These are phyloP conservation scores for Herpetospermum pedunculosum DNA, from an alignment of 306 rosid species.

Conservation along the genomic window DNA sequence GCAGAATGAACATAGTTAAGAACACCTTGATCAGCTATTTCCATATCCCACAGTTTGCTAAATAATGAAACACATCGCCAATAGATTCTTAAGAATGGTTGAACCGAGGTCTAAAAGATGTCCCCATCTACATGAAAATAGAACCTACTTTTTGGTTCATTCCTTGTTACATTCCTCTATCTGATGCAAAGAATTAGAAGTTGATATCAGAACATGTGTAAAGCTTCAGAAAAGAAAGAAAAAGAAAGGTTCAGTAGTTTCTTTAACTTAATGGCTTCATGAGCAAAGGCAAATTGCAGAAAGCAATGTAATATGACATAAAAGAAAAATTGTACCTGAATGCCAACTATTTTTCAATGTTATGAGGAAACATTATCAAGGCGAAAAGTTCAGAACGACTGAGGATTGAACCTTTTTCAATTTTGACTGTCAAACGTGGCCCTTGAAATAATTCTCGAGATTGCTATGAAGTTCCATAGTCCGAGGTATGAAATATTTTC, in stretches of 20 bases:
- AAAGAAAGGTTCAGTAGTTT: not conserved
- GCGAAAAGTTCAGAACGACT: not conserved
- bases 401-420: not conserved
- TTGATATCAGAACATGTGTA: not conserved
- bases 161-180: not conserved
- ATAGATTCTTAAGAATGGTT: not conserved
- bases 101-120: not conserved
- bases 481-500: not conserved
- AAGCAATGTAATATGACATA: not conserved
- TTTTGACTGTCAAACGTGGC: not conserved
- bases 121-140: not conserved
- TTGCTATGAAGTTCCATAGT: not conserved
- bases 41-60: not conserved
- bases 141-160: not conserved
- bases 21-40: not conserved
- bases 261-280: not conserved
- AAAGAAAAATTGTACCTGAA: not conserved
- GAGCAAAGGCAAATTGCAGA: not conserved
- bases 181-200: not conserved
- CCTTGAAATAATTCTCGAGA: not conserved
- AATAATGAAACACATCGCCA: not conserved
- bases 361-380: not conserved
- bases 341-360: not conserved
- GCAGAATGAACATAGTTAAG: not conserved
- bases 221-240: not conserved